Evolutionary conservation across 306 rosid species (phyloP).

Genomic region (Trichosanthes cucumerina): DNA sequence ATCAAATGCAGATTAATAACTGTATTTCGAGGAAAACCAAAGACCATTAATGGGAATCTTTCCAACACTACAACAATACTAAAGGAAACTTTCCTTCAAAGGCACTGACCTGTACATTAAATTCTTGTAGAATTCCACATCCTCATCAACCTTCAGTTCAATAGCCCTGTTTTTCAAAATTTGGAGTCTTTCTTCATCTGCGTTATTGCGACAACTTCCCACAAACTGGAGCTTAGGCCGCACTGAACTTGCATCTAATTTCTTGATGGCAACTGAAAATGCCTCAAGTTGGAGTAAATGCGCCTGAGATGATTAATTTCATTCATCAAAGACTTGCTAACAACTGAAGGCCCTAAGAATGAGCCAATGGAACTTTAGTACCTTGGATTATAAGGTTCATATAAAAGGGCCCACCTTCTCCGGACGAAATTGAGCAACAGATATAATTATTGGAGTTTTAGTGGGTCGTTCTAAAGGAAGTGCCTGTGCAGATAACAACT

Average conservation of each 20-base stretch:
- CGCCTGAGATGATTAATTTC: slow-evolving; percentile 44
- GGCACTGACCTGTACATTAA: slow-evolving; percentile 58
- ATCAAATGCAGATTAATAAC: background rate
- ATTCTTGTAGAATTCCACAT: slow-evolving; percentile 77
- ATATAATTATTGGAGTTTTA: slow-evolving; percentile 45
- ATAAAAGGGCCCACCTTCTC: slow-evolving; percentile 73
- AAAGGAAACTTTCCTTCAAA: background rate
- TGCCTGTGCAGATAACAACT: slow-evolving; percentile 30
- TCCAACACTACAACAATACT: background rate
- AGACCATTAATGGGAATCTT: background rate
- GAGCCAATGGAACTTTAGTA: slow-evolving; percentile 30
- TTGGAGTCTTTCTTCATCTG: slow-evolving; percentile 80
- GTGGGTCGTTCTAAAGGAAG: slow-evolving; percentile 73
- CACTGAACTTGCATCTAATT: slow-evolving; percentile 35
- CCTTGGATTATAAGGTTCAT: slow-evolving; percentile 41
- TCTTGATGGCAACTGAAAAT: slow-evolving; percentile 59
- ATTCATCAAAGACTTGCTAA: slow-evolving; percentile 19
- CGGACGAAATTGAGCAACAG: slow-evolving; percentile 96
- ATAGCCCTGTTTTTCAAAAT: slow-evolving; percentile 49
- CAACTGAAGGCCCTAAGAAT: slow-evolving; percentile 23
- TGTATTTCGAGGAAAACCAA: background rate
- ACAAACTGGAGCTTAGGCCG: slow-evolving; percentile 84
- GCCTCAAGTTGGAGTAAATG: slow-evolving; percentile 93
- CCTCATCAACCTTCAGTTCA: slow-evolving; percentile 53
- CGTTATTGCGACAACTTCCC: slow-evolving; percentile 82